Evolutionary conservation across 176 grass and related monocot genomes (phyloP), one percentile per base, ranked within the genome.

Genomic region (Oryza officinalis): DNA sequence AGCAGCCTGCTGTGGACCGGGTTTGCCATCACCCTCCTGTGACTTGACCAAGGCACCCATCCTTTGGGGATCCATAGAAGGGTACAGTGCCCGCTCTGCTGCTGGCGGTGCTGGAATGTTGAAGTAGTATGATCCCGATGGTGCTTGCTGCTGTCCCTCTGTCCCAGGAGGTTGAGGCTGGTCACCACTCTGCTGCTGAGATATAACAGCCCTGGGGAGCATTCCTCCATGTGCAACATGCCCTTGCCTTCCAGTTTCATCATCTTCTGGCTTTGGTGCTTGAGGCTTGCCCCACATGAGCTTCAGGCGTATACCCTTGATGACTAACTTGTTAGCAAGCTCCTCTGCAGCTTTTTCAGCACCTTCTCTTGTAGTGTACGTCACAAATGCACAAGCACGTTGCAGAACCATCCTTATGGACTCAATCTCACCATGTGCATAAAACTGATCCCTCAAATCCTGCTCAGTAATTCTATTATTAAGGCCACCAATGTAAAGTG

Each of bases 211-310:
- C 77, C 96, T 91, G 37, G 96, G 93, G 61, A 99, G 93, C 87
- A 96, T 40, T 60, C 96, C 96, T 80, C 93, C 88, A 10, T 96
- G 96, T 31, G 86, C 44, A 37, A 94, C 85, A 84, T 87, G 87
- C 28, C 93, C 96, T 86, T 89, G 91, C 66, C 78, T 89, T 10
- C 40, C 89, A 59, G 85, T 78, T 18, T 93, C 96, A 20, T 94
- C 90, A 9, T 88, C 92, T 41, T 90, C 91, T 50, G 75, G 81
- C 31, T 89, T 99, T 85, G 89, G 85, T 14, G 93, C 93, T 50
- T 94, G 96, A 47, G 96, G 93, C 50, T 82, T 90, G 17, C 93
- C 96, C 96, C 96, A 99, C 96, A 99, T 99, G 72, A 99, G 89
- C 89, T 99, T 96, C 76, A 99, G 75, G 32, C 91, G 91, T 73